phyloP scores from a whole-genome alignment of 192 early-diverging fungal species.

The Powellomyces hirtus region DNA sequence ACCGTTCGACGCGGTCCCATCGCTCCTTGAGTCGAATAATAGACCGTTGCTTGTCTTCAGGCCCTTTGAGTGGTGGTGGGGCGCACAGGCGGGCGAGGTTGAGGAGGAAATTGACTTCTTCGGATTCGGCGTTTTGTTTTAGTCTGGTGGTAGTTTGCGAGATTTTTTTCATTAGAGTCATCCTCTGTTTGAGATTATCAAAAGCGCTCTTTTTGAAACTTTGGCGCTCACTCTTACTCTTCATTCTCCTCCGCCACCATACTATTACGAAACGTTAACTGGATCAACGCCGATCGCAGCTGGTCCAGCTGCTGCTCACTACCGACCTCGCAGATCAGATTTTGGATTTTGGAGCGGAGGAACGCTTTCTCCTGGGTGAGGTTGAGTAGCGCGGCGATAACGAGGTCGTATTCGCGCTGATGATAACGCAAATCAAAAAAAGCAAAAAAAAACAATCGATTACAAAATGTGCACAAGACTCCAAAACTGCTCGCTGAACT shows the following conservation, averaged over 20 bases:
- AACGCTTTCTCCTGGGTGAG: neutral
- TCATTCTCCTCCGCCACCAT: slow-evolving; percentile 21
- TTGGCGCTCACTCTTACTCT: neutral
- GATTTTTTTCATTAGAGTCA: neutral
- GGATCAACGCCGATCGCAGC: neutral
- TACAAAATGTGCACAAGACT: no score
- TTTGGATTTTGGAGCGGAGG: slow-evolving; percentile 9
- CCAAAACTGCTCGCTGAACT: no score
- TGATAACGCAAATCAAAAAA: no score
- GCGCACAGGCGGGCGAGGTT: neutral
- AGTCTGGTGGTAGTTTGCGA: neutral
- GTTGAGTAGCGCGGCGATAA: slow-evolving; percentile 12
- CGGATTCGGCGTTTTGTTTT: neutral
- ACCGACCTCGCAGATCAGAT: slow-evolving; percentile 14
- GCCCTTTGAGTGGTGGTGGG: neutral
- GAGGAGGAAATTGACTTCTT: neutral
- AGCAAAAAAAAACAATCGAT: no score
- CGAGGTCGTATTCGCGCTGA: slow-evolving; percentile 16
- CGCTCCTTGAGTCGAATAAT: slow-evolving; percentile 16
- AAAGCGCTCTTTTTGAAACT: neutral
- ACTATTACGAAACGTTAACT: slow-evolving; percentile 13
- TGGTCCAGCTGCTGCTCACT: slow-evolving; percentile 19
- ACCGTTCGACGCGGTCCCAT: slow-evolving; percentile 14
- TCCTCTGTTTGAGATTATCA: neutral
- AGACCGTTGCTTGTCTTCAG: slow-evolving; percentile 4